Percentiles rank a stretch among this genome's conserved stretches.
Conservation (phyloP, 768 basidiomycete genomes). For the Tulasnella sp. region DNA sequence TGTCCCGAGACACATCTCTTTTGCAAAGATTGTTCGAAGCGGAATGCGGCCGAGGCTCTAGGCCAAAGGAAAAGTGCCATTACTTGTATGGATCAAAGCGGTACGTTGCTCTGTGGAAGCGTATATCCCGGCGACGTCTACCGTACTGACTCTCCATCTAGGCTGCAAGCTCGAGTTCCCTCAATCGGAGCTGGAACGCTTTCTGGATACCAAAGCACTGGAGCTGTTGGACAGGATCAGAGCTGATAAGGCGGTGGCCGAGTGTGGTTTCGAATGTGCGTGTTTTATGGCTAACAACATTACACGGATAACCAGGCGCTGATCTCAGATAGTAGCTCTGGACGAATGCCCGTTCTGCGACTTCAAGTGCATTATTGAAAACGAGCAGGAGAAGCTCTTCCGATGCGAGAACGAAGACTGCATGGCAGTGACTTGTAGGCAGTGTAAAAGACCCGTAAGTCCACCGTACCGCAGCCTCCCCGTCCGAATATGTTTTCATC, state of each 20-base stretch:
- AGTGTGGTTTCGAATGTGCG: conserved; percentile 2
- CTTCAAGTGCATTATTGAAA: conserved; percentile 70
- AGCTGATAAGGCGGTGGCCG: conserved; percentile 7
- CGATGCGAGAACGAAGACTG: conserved; percentile 46
- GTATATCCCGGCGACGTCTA: neutral
- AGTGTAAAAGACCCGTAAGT: conserved; percentile 60
- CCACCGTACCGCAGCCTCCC: conserved; percentile 11
- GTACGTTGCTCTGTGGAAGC: conserved; percentile 25
- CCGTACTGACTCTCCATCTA: neutral
- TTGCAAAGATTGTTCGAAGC: conserved; percentile 57
- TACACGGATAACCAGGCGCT: neutral
- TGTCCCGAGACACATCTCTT: conserved; percentile 86
- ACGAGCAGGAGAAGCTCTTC: conserved; percentile 52
- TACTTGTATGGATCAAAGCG: conserved; percentile 73
- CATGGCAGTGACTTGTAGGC: conserved; percentile 62
- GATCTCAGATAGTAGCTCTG: neutral
- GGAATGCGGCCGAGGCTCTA: conserved; percentile 56
- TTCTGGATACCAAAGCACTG: conserved; percentile 55
- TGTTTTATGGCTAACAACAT: conserved; percentile 26
- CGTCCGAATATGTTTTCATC: neutral
- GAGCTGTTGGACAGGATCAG: conserved; percentile 43
- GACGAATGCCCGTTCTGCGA: conserved; percentile 73
- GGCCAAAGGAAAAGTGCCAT: conserved; percentile 32
- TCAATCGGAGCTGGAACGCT: conserved; percentile 52
- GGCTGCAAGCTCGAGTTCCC: conserved; percentile 44